Conservation (phyloP, 106 monocot genomes). For the Phalaenopsis aphrodite region DNA sequence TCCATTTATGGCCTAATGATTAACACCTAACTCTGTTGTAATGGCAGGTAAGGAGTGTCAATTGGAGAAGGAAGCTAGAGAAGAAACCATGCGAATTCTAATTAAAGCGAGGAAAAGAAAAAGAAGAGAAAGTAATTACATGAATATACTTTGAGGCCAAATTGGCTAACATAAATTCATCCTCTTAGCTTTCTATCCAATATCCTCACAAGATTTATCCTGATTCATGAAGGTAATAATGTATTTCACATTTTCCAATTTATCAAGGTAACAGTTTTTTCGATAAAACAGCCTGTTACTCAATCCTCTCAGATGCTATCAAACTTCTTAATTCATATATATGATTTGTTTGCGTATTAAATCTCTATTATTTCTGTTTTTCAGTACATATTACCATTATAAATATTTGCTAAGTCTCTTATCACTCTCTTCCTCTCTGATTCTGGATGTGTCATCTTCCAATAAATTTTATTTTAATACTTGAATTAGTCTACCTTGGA, state of each 20-base stretch:
- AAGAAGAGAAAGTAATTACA: constrained; percentile 28
- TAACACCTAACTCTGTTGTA: not conserved
- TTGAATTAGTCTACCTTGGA: too few species aligned
- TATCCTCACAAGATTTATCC: not conserved
- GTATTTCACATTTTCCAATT: not conserved
- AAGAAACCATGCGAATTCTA: constrained; percentile 56
- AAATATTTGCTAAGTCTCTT: not conserved
- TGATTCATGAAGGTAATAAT: not conserved
- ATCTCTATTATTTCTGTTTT: not conserved
- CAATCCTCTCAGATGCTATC: not conserved
- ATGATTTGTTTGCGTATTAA: not conserved
- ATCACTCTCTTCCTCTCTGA: not conserved
- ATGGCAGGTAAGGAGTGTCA: constrained; percentile 25
- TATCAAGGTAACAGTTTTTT: not conserved
- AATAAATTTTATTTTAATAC: not conserved
- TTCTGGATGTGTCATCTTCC: not conserved
- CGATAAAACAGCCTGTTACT: not conserved
- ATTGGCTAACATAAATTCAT: not conserved
- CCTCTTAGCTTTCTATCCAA: not conserved
- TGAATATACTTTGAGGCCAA: constrained; percentile 27
- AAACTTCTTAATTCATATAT: not conserved
- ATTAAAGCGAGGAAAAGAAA: constrained; percentile 72
- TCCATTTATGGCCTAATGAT: not conserved
- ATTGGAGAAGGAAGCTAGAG: constrained; percentile 34
- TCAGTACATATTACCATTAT: not conserved